Evolutionary conservation across 805 yeast genomes (phyloP).

Genomic region (Myxozyma udenii): DNA sequence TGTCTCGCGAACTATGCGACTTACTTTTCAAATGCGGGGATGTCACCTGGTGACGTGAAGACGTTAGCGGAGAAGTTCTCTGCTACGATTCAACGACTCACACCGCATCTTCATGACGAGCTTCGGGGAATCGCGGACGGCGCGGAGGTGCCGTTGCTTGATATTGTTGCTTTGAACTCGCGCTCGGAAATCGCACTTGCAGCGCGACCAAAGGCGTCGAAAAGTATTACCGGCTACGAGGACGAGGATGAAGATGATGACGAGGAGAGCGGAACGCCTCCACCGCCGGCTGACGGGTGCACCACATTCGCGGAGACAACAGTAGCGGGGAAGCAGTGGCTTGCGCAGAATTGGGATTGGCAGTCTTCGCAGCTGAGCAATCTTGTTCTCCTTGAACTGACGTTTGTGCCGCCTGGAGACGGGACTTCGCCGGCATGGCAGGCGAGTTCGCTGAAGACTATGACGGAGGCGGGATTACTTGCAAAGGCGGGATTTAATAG

Average conservation of each 20-base stretch:
- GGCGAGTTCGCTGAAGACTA: conserved; percentile 33
- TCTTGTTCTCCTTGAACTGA: conserved; percentile 35
- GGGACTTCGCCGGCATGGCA: conserved; percentile 6
- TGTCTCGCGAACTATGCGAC: conserved; percentile 37
- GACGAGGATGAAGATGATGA: conserved; percentile 6
- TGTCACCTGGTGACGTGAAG: conserved; percentile 38
- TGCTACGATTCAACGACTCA: conserved; percentile 34
- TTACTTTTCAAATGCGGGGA: conserved; percentile 33
- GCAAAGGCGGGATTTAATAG: conserved; percentile 41
- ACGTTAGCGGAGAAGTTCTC: conserved; percentile 35
- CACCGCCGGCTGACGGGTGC: conserved; percentile 42
- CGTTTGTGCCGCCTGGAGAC: conserved; percentile 11
- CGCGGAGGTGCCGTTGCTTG: conserved; percentile 37
- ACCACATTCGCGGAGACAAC: conserved; percentile 37
- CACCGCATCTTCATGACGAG: conserved; percentile 41
- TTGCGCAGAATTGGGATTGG: conserved; percentile 48
- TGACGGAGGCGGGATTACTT: conserved; percentile 41
- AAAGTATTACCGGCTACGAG: neutral
- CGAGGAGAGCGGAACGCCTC: conserved; percentile 6
- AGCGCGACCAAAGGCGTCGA: conserved; percentile 27
- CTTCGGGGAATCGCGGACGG: conserved; percentile 43
- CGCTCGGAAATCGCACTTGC: conserved; percentile 43
- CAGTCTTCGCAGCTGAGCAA: conserved; percentile 34
- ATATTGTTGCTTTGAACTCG: conserved; percentile 42
- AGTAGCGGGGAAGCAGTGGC: conserved; percentile 32